These are phyloP conservation scores for Wickerhamomyces silvicola DNA, from an alignment of 805 yeast genomes.

Conservation along the genomic window DNA sequence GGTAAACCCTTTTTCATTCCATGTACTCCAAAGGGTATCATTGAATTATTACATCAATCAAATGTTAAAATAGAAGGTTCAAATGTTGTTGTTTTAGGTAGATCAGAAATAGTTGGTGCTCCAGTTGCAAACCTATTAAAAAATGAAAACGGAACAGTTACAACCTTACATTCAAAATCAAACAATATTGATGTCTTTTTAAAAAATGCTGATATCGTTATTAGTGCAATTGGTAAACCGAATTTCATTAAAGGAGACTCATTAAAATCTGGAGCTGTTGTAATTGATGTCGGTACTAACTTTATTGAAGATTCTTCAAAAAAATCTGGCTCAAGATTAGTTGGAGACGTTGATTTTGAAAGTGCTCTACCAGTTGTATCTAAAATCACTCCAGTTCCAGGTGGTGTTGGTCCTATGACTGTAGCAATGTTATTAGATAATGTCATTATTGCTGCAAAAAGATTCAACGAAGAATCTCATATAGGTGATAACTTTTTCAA, in stretches of 20 bases:
- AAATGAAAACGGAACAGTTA: slow-evolving; percentile 75
- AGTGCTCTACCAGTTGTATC: slow-evolving; percentile 57
- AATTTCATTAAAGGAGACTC: slow-evolving; percentile 81
- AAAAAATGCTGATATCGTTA: slow-evolving; percentile 73
- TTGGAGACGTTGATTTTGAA: slow-evolving; percentile 91
- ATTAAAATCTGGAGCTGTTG: slow-evolving; percentile 78
- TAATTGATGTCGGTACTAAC: slow-evolving; percentile 94
- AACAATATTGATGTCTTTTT: slow-evolving; percentile 51
- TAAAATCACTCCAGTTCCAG: slow-evolving; percentile 92
- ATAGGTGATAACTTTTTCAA: slow-evolving; percentile 41
- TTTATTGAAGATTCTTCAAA: slow-evolving; percentile 69
- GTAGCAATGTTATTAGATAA: slow-evolving; percentile 91
- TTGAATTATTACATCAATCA: slow-evolving; percentile 68
- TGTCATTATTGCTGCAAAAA: slow-evolving; percentile 72
- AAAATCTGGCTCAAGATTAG: slow-evolving; percentile 74
- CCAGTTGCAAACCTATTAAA: slow-evolving; percentile 85
- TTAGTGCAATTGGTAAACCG: slow-evolving; percentile 89
- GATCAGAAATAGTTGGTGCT: slow-evolving; percentile 93
- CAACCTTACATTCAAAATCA: slow-evolving; percentile 76
- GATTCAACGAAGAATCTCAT: slow-evolving; percentile 34
- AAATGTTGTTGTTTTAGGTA: slow-evolving; percentile 85
- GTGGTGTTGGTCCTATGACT: slow-evolving; percentile 99
- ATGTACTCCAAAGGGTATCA: slow-evolving; percentile 93
- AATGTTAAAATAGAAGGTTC: slow-evolving; percentile 69
- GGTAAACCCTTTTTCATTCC: slow-evolving; percentile 83